Evolutionary conservation across 2,329 filamentous ascomycete genomes (phyloP).

Genomic region (Bipolaris bicolor): DNA sequence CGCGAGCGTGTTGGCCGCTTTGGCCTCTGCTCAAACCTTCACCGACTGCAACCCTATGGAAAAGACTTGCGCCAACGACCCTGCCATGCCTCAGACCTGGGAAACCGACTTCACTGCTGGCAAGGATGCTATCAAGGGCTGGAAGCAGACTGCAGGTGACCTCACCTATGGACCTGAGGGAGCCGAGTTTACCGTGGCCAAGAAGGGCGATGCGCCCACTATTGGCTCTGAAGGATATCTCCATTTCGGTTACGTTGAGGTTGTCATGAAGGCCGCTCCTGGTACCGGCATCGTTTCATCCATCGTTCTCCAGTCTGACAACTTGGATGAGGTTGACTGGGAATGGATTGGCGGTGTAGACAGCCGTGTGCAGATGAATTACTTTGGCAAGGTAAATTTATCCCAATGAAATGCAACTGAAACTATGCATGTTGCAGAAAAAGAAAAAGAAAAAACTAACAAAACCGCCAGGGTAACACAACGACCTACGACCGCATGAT

Average conservation of each 20-base stretch:
- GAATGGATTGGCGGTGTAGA: slow-evolving; percentile 75
- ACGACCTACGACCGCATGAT: slow-evolving; percentile 73
- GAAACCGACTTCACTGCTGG: slow-evolving; percentile 54
- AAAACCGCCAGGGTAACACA: slow-evolving; percentile 67
- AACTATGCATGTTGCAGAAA: background rate
- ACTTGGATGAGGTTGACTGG: slow-evolving; percentile 87
- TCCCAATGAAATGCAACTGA: slow-evolving; percentile 25
- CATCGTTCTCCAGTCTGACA: slow-evolving; percentile 82
- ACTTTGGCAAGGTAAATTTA: slow-evolving; percentile 66
- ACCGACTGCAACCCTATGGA: slow-evolving; percentile 54
- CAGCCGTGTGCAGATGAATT: slow-evolving; percentile 72
- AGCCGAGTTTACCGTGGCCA: slow-evolving; percentile 58
- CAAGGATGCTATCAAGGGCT: slow-evolving; percentile 45
- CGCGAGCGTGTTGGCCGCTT: slow-evolving; percentile 40
- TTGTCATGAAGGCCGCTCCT: slow-evolving; percentile 75
- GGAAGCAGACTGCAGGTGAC: slow-evolving; percentile 48
- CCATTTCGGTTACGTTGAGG: slow-evolving; percentile 81
- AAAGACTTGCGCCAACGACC: slow-evolving; percentile 54
- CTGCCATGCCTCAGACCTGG: slow-evolving; percentile 50
- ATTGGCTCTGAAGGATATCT: slow-evolving; percentile 82
- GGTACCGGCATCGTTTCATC: slow-evolving; percentile 80
- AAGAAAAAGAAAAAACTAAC: background rate
- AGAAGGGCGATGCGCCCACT: slow-evolving; percentile 63
- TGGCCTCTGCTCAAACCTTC: slow-evolving; percentile 53
- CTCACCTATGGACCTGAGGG: slow-evolving; percentile 55